Base-by-base conservation (phyloP, 345 rosid species). In the Boechera stricta region DNA sequence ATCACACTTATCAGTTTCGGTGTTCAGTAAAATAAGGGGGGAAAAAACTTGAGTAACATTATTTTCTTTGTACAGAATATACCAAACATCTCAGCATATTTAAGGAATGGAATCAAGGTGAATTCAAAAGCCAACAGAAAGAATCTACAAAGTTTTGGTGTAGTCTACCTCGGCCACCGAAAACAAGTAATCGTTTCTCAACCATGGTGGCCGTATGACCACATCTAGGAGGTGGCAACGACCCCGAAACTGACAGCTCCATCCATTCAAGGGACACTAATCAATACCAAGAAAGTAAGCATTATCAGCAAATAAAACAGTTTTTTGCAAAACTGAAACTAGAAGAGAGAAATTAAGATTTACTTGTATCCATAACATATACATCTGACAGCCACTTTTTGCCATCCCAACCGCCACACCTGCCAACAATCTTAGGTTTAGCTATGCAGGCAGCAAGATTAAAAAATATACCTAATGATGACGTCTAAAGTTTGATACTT, bases 361-460 rank as follows among this genome's bases (percentile, higher is more conserved):
- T 91, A 91, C 98, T 89, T 83, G 97, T 95, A 81, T 92, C 97
- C 91, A 95, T 78, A 80, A 92, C 83, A 81, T 91, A 95, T 4
- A 91, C 93, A 85, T 95, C 99, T 59, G 99, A 92, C 80, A 95
- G 81, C 99, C 99, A 95, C 83, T 88, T 95, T 81, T 90, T 91
- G 61, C 99, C 97, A 84, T 95, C 99, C 99, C 99, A 95, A 21
- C 99, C 98, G 16, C 98, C 99, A 83, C 84, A 87, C 97, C 98
- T 95, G 87, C 82, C 85, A 28, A 75, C 66, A 51, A 60, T 24
- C 45, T 65, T 62, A 24, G 48, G 33, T 38, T 71, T 66, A 67
- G 70, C 44, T 45, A 67, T 52, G 44, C 59, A 73, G 0, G 33
- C 42, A 67, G 66, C 6, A 64, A 35, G 6, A 38, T 48, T 48